A percentile compares a stretch with the other conserved stretches of the same genome.
Conservation (phyloP, 2,329 filamentous ascomycete genomes). For the Mariannaea elegans region DNA sequence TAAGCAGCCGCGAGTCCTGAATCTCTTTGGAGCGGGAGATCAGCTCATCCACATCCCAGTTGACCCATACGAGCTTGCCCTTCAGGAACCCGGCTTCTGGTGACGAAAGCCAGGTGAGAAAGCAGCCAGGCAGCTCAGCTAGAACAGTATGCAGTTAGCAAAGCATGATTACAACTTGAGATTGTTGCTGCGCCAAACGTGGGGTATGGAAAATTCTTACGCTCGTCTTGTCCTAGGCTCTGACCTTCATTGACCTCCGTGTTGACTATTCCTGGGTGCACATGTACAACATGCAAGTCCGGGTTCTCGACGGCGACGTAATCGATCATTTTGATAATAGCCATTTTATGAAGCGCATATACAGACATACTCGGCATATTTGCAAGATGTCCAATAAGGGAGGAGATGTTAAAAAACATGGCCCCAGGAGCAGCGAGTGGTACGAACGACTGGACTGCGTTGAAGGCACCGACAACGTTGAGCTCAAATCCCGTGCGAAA, state of each 20-base stretch:
- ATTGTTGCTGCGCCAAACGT: too few species aligned
- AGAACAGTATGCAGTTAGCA: background rate
- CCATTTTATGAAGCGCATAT: constrained; percentile 49
- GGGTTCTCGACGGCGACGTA: constrained; percentile 49
- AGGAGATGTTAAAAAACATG: constrained; percentile 34
- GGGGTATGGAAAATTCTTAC: too few species aligned
- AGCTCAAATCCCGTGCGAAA: constrained; percentile 26
- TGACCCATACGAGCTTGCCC: constrained; percentile 44
- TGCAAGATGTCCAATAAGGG: constrained; percentile 30
- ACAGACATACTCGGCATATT: constrained; percentile 27
- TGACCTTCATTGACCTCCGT: constrained; percentile 44
- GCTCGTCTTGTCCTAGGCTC: background rate
- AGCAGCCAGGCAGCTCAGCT: constrained; percentile 32
- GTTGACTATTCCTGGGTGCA: constrained; percentile 53
- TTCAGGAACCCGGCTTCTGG: constrained; percentile 45
- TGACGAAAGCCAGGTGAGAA: constrained; percentile 32
- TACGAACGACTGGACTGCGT: constrained; percentile 37
- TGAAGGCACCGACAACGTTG: constrained; percentile 37
- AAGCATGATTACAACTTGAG: too few species aligned
- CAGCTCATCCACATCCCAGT: constrained; percentile 48
- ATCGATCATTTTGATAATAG: constrained; percentile 46
- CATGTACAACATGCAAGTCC: constrained; percentile 45
- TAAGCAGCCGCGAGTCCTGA: too few species aligned
- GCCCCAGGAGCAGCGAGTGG: constrained; percentile 24
- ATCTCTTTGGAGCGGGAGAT: constrained; percentile 49